These are phyloP conservation scores for Pseudogymnoascus sp. DNA, from an alignment of 2,329 filamentous ascomycete species.

Conservation along the genomic window DNA sequence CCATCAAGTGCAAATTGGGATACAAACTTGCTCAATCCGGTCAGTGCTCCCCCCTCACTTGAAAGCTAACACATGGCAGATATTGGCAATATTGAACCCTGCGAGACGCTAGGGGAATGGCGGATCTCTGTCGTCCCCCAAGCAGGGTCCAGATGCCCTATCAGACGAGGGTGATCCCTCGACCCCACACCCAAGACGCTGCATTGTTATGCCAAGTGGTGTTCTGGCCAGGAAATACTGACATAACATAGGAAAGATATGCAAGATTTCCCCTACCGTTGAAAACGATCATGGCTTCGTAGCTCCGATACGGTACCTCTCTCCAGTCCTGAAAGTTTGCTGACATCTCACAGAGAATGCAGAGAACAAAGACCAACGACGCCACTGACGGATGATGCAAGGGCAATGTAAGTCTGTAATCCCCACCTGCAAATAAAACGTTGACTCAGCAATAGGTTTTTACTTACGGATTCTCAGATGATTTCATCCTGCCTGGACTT, in stretches of 20 bases:
- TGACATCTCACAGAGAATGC: neutral
- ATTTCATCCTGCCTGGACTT: neutral
- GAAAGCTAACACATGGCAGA: slow-evolving; percentile 1
- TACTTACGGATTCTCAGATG: neutral
- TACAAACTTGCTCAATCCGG: neutral
- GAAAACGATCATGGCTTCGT: neutral
- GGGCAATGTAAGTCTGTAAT: neutral
- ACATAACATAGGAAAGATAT: neutral
- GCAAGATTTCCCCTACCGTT: neutral
- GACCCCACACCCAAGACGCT: neutral
- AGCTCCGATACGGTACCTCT: neutral
- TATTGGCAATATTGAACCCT: neutral
- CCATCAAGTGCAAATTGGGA: too few species aligned
- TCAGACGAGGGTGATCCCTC: neutral
- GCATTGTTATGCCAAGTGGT: neutral
- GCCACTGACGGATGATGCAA: neutral
- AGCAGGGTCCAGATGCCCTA: neutral
- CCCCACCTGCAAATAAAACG: neutral
- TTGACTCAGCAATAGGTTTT: neutral
- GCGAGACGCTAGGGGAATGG: neutral
- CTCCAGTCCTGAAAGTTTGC: neutral
- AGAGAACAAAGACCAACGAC: neutral
- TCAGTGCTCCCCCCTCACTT: neutral
- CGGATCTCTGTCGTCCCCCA: neutral
- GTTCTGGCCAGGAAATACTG: neutral